These are phyloP conservation scores for Wilcoxina mikolae DNA, from an alignment of 495 filamentous ascomycete species.

Conservation along the genomic window DNA sequence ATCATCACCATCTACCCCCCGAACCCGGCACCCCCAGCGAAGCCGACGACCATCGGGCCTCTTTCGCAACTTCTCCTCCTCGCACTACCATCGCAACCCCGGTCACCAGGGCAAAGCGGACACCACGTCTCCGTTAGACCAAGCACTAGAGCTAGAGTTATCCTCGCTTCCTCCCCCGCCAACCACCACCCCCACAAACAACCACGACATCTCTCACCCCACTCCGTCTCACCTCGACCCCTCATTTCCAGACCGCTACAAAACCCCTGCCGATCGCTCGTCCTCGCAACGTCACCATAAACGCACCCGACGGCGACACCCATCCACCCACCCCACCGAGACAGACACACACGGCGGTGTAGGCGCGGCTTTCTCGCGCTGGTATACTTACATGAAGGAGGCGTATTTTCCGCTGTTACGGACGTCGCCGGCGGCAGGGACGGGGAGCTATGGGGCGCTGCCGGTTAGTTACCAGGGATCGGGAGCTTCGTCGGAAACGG, in stretches of 20 bases:
- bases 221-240: neutral
- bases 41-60: too few species aligned
- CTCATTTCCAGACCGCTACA: neutral
- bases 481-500: conserved; percentile 8
- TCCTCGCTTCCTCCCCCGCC: conserved; percentile 2
- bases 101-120: neutral
- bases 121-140: neutral
- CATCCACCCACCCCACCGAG: neutral
- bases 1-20: too few species aligned
- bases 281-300: neutral
- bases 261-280: neutral
- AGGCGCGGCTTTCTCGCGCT: neutral
- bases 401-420: conserved; percentile 35
- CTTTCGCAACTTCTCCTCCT: too few species aligned
- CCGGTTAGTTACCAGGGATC: conserved; percentile 26
- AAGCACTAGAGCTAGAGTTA: neutral
- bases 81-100: too few species aligned
- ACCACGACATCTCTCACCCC: neutral
- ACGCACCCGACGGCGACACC: neutral
- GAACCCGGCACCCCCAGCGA: too few species aligned
- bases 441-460: conserved; percentile 45
- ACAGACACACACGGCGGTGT: neutral
- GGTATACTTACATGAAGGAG: conserved; percentile 14
- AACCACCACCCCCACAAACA: neutral
- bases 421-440: conserved; percentile 42